Base-by-base conservation (phyloP, 2,329 filamentous ascomycete species). In the Cladosporium sp. region DNA sequence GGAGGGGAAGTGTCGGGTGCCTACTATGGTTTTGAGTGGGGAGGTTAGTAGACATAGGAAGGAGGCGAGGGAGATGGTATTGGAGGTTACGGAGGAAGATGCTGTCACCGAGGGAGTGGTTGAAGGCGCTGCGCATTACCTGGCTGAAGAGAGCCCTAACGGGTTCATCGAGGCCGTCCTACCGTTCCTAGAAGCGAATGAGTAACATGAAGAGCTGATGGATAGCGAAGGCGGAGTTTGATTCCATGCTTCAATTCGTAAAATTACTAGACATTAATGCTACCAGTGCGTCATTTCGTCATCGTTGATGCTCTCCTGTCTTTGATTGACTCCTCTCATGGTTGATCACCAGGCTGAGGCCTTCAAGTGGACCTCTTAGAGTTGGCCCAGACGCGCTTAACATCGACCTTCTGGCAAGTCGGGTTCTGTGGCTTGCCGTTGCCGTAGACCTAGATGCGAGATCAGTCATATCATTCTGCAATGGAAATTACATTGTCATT, bases 401-500 rank as follows among this genome's bases (percentile, higher is more conserved):
- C 75, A 49, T 71, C 65, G 9, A 78, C 75, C 54, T 71, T 72
- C 17, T 70, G 63, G 65, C 78, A 80, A 39, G 67, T 75, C 9
- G 77, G 76, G 62, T 79, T 79, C 65, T 80, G 68, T 5, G 77
- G 75, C 58, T 67, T 62, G 6, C 42, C 65, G 9, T 64, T 60
- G 0, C 77, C 77, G 51, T 77, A 45, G 2, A 70, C 35, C 52
- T 55, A 17, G 15, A 9, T 19, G 28, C 47, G n/a, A 55, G 52
- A 13, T 37, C 12, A 37, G 2, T 17, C 7, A 3, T 35, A 4
- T 17, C 20, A 13, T 10, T 15, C 22, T 7, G 19, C 1, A 44
- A 15, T 8, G n/a, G 15, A 37, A 36, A 3, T 15, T 6, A 15
- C 19, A 15, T 24, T 15, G 10, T n/a, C 19, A 15, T 24, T 17